A percentile compares a stretch with the other conserved stretches of the same genome.
Conservation (phyloP, 805 yeast genomes). For the Grigorovia yakushimaensis region DNA sequence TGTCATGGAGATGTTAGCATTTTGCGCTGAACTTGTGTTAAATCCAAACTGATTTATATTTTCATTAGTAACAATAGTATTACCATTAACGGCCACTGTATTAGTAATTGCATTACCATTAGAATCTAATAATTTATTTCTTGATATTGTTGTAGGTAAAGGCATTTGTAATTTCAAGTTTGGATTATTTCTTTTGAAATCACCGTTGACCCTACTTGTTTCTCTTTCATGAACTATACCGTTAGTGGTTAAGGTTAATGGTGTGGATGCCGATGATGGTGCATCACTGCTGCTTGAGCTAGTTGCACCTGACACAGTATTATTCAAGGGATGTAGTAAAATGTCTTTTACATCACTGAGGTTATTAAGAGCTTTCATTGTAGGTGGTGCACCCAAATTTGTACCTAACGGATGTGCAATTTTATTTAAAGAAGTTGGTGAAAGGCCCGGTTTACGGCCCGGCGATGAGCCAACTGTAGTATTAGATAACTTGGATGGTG, state of each 20-base stretch:
- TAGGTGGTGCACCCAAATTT: conserved; percentile 34
- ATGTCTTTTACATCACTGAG: conserved; percentile 17
- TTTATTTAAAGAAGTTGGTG: conserved; percentile 4
- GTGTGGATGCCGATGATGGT: neutral
- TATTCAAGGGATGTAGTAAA: conserved; percentile 28
- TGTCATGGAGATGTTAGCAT: conserved; percentile 61
- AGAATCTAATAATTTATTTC: conserved; percentile 20
- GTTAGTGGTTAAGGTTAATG: neutral
- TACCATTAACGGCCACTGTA: neutral
- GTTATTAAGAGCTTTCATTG: conserved; percentile 28
- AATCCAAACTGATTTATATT: conserved; percentile 62
- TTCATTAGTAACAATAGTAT: conserved; percentile 18
- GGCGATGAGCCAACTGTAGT: conserved; percentile 22
- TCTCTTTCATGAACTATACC: conserved; percentile 11
- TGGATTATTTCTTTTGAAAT: conserved; percentile 38
- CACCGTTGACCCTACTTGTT: conserved; percentile 22
- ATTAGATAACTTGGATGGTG: conserved; percentile 34
- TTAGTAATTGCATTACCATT: conserved; percentile 13
- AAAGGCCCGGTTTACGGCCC: conserved; percentile 16
- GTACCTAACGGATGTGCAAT: neutral
- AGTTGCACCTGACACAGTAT: neutral
- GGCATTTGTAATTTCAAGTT: conserved; percentile 68
- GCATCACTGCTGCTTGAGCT: conserved; percentile 2
- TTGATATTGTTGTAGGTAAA: conserved; percentile 42
- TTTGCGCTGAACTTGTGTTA: conserved; percentile 40